Evolutionary conservation across 768 basidiomycete species (phyloP).

Genomic region (Leccinum obscurum): DNA sequence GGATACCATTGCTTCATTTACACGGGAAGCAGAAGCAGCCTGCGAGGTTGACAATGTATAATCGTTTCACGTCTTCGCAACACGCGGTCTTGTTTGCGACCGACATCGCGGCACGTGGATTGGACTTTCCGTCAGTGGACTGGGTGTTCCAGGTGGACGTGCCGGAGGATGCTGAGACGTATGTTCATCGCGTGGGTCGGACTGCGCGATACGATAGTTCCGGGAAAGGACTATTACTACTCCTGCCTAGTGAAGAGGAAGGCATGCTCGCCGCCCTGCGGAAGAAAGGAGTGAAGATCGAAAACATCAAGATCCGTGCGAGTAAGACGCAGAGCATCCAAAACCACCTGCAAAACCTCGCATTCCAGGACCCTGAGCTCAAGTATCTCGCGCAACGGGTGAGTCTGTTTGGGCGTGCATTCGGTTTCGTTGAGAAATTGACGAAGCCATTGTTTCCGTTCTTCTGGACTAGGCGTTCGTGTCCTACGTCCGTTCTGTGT

Average conservation of each 20-base stretch:
- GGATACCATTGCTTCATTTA: slow-evolving; percentile 86
- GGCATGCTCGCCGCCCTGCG: slow-evolving; percentile 77
- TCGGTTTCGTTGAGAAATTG: neutral
- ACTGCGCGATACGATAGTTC: slow-evolving; percentile 92
- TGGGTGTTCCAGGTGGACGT: slow-evolving; percentile 97
- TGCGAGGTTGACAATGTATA: slow-evolving; percentile 81
- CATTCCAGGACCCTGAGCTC: slow-evolving; percentile 94
- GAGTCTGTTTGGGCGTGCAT: slow-evolving; percentile 27
- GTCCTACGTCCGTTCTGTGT: slow-evolving; percentile 89
- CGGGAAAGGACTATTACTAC: slow-evolving; percentile 80
- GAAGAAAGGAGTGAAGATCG: slow-evolving; percentile 68
- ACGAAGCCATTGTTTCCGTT: slow-evolving; percentile 1
- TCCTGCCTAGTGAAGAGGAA: slow-evolving; percentile 90
- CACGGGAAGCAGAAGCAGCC: slow-evolving; percentile 97
- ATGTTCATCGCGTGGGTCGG: slow-evolving; percentile 94
- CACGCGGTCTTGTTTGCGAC: slow-evolving; percentile 92
- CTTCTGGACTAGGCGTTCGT: slow-evolving; percentile 73
- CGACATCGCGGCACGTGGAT: slow-evolving; percentile 92
- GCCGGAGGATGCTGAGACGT: slow-evolving; percentile 96
- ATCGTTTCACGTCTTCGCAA: slow-evolving; percentile 76
- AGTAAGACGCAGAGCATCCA: slow-evolving; percentile 85
- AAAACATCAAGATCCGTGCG: slow-evolving; percentile 83
- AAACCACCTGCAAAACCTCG: slow-evolving; percentile 88
- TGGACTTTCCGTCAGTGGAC: slow-evolving; percentile 95
- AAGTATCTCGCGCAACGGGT: slow-evolving; percentile 96